Evolutionary conservation across 306 rosid genomes (phyloP).

Genomic region (Coriaria nepalensis): DNA sequence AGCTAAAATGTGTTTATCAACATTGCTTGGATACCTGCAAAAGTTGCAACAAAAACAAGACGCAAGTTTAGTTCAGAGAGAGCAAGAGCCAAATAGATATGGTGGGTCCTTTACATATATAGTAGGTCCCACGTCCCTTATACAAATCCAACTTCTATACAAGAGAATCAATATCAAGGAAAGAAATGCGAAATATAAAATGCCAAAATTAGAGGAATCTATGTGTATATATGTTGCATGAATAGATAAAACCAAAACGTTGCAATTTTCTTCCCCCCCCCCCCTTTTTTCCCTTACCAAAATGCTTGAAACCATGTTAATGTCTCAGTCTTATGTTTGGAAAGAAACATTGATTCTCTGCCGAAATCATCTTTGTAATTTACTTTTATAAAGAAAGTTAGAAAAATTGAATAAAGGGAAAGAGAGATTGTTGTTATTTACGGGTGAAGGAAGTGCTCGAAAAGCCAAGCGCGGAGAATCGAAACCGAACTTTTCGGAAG

Average conservation of each 20-base stretch:
- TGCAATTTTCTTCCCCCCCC: conserved; percentile 3
- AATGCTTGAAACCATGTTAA: conserved; percentile 25
- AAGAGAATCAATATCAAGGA: conserved; percentile 11
- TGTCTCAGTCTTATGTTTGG: background rate
- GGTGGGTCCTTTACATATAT: conserved; percentile 23
- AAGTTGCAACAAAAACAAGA: conserved; percentile 4
- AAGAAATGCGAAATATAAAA: conserved; percentile 24
- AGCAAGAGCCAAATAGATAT: background rate
- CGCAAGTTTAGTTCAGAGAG: background rate
- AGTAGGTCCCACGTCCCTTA: conserved; percentile 13
- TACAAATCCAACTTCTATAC: conserved; percentile 5
- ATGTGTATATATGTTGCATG: conserved; percentile 25
- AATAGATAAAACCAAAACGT: conserved; percentile 38
- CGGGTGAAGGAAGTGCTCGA: conserved; percentile 98
- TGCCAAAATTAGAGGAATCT: conserved; percentile 45
- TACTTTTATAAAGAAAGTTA: conserved; percentile 13
- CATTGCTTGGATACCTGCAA: conserved; percentile 93
- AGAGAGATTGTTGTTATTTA: conserved; percentile 14
- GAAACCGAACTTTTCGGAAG: conserved; percentile 91
- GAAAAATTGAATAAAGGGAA: background rate
- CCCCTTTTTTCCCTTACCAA: conserved; percentile 14
- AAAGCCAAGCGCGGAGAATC: conserved; percentile 86
- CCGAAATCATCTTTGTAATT: conserved; percentile 26
- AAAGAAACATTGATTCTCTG: conserved; percentile 30
- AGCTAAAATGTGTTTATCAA: conserved; percentile 84